Percentiles rank a stretch among this genome's conserved stretches.
Evolutionary conservation across 768 basidiomycete genomes (phyloP).

Genomic region (Brasilioporus rufonigricans): DNA sequence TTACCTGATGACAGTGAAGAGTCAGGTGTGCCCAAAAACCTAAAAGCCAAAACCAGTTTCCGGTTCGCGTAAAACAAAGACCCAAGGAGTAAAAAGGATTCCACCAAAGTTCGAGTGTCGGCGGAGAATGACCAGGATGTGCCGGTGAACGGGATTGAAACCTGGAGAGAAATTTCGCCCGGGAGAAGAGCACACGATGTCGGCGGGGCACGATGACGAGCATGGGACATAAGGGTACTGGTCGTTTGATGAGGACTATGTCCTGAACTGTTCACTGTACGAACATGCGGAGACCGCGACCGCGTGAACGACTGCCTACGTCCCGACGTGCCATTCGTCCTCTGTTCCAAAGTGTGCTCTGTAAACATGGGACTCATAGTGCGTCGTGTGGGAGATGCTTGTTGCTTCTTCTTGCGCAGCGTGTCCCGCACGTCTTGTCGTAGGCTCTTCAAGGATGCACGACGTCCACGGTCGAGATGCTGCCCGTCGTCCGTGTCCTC

Average conservation of each 20-base stretch:
- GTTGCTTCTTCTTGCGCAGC: slow-evolving; percentile 28
- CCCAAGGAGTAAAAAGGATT: slow-evolving; percentile 61
- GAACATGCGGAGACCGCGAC: slow-evolving; percentile 65
- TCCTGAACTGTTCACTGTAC: slow-evolving; percentile 29
- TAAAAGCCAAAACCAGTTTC: slow-evolving; percentile 28
- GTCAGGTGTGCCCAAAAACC: slow-evolving; percentile 25
- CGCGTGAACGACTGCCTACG: slow-evolving; percentile 58
- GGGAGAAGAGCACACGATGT: slow-evolving; percentile 43
- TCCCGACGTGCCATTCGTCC: slow-evolving; percentile 32
- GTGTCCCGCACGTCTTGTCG: slow-evolving; percentile 26
- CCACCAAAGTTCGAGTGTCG: slow-evolving; percentile 60
- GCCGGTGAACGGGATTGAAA: slow-evolving; percentile 43
- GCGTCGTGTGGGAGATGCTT: slow-evolving; percentile 23
- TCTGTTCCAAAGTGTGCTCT: slow-evolving; percentile 33
- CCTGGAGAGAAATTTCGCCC: slow-evolving; percentile 41
- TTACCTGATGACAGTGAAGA: slow-evolving; percentile 54
- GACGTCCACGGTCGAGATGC: slow-evolving; percentile 43
- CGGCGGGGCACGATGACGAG: slow-evolving; percentile 37
- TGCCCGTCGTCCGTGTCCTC: slow-evolving; percentile 57
- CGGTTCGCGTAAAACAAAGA: slow-evolving; percentile 57
- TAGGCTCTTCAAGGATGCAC: slow-evolving; percentile 31
- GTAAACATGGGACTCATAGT: slow-evolving; percentile 23
- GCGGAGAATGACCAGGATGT: slow-evolving; percentile 48
- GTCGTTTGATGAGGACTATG: slow-evolving; percentile 37
- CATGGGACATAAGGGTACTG: slow-evolving; percentile 41